Evolutionary conservation across 2,329 filamentous ascomycete species (phyloP).

Genomic region (Davidsoniella virescens): DNA sequence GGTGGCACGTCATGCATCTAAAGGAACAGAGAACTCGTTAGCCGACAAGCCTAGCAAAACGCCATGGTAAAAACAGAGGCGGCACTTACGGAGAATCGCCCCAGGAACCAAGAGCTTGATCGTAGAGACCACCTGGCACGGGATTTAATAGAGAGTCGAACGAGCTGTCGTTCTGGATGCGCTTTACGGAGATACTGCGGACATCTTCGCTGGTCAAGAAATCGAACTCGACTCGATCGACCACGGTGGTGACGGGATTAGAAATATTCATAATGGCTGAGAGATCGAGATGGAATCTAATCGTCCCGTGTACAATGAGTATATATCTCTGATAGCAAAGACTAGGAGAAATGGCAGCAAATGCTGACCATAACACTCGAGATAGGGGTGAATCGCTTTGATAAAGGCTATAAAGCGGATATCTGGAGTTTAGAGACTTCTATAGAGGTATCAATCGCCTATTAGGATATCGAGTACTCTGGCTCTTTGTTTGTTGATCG

Average conservation of each 20-base stretch:
- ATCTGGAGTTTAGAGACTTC: neutral
- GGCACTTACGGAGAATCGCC: conserved; percentile 57
- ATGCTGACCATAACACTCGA: too few relatives aligned
- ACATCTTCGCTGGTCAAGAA: conserved; percentile 74
- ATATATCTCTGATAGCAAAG: neutral
- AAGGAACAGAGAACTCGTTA: conserved; percentile 4
- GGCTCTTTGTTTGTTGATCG: too few relatives aligned
- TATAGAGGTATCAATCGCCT: neutral
- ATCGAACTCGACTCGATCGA: conserved; percentile 78
- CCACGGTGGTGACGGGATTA: conserved; percentile 67
- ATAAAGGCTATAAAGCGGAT: too few relatives aligned
- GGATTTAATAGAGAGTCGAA: conserved; percentile 86
- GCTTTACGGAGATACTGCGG: conserved; percentile 75
- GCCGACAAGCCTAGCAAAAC: neutral
- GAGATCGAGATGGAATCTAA: too few relatives aligned
- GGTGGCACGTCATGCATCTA: conserved; percentile 84
- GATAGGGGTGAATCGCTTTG: too few relatives aligned
- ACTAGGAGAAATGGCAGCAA: neutral
- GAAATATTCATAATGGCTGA: conserved; percentile 45
- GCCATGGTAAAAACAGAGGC: neutral
- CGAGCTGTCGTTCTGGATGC: conserved; percentile 84
- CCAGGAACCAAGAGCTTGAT: conserved; percentile 80
- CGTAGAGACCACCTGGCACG: conserved; percentile 79
- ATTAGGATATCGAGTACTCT: too few relatives aligned
- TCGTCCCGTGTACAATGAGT: neutral